Conservation (phyloP, 164 flowering plant genomes). For the Macadamia integrifolia region DNA sequence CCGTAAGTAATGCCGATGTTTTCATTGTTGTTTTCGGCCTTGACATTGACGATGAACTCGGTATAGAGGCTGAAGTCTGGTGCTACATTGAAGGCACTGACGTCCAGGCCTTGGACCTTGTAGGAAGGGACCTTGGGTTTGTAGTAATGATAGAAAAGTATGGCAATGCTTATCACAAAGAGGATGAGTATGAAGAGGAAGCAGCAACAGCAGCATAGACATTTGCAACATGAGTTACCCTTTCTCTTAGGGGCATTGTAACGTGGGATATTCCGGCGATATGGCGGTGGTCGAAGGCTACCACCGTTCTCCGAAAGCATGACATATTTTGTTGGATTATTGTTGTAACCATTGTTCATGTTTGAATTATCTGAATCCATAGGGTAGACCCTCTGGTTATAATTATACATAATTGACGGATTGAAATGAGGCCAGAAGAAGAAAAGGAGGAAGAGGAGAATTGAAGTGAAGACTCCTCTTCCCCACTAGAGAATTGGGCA, state of each 20-base stretch:
- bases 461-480: constrained; percentile 4
- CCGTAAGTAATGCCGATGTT: constrained; percentile 44
- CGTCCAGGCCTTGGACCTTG: constrained; percentile 25
- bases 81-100: constrained; percentile 33
- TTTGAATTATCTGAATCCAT: constrained; percentile 14
- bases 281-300: constrained; percentile 42
- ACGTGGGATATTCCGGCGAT: constrained; percentile 45
- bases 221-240: constrained; percentile 24
- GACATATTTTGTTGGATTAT: constrained; percentile 37
- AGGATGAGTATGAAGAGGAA: constrained; percentile 32
- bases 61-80: constrained; percentile 39
- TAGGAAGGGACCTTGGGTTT: constrained; percentile 49
- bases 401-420: neutral
- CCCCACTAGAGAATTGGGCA: neutral
- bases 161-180: constrained; percentile 2
- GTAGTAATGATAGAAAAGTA: constrained; percentile 17
- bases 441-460: neutral
- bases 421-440: neutral
- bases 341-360: constrained; percentile 5
- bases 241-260: constrained; percentile 20
- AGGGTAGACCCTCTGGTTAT: constrained; percentile 13
- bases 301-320: constrained; percentile 27
- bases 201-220: constrained; percentile 49
- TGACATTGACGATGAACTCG: constrained; percentile 32
- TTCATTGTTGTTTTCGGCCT: constrained; percentile 52